Evolutionary conservation across 2,329 filamentous ascomycete genomes (phyloP), one percentile per base, ranked within the genome.

Genomic region (Ceratocystis colombiana): DNA sequence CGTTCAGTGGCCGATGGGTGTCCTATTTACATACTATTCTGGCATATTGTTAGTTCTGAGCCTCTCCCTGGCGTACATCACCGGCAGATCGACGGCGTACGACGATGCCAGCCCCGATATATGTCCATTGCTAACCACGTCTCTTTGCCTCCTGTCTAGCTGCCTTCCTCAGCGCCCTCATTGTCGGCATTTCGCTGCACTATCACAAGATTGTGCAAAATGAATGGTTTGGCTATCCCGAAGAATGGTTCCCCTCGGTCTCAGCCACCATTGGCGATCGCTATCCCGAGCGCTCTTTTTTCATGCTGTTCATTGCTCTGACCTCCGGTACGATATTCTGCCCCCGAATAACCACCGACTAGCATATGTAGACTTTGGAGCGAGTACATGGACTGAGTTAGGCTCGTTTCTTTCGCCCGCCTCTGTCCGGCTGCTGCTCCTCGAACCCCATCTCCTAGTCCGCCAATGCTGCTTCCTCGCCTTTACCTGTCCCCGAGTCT

Each of bases 121-220:
- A 12, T 15, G 28, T 20, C 41, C 8, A 3, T 2, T 65, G 41
- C 28, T 65, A 65, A 65, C 53, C 20, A 69, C n/a, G 7, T 25
- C 53, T 6, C 25, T 30, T 20, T 7, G 12, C 12, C 48, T 37
- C n/a, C 20, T 30, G 50, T 71, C 28, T 37, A 90, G 88, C 83
- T 72, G 92, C 93, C 67, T 97, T 97, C 74, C 70, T 96, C 70
- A 90, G 90, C 74, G 93, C 93, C 68, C 80, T 97, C 70, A 75
- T 93, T 66, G 86, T 96, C 69, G 93, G 93, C 70, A 79, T 87
- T 66, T 82, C 80, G 66, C 82, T 99, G 62, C 94, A 99, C 77
- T 97, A 94, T 78, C 84, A 88, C 73, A 99, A 99, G 79, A 99
- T 99, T 71, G 94, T 99, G 66, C 82, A 96, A 77, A 99, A 99